Base-by-base conservation (phyloP, 1,284 basidiomycete genomes). In the Dichomitus squalens region DNA sequence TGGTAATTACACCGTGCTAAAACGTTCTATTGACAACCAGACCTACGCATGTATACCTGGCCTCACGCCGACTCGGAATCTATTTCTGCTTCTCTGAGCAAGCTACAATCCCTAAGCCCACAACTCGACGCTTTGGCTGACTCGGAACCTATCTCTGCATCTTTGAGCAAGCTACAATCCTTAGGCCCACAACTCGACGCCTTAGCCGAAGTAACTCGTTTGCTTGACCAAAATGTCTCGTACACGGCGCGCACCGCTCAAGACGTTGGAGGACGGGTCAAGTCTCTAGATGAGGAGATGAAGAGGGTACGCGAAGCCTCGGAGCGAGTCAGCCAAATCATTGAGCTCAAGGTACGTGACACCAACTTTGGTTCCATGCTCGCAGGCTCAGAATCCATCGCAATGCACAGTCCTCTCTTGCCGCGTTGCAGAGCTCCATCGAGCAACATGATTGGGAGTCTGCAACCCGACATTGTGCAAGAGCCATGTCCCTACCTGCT, bases 401-500 rank as follows among this genome's bases (percentile, higher is more conserved):
- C 50, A 55, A 48, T 53, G 14, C 38, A 95, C 47, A 66, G 93
- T 87, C 88, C 9, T 94, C 95, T 0, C 77, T 99, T 23, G 76
- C 83, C 29, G 86, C 87, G 16, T 79, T 98, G 7, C 87, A 90
- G 58, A 72, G 79, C 0, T 84, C 93, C 5, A 95, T 98, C 36
- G 90, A 93, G 36, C 81, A 79, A 55, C 84, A 89, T 63, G 97
- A 99, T 70, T 99, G 96, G 96, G 96, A 98, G 71, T 86, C 92
- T 14, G 96, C 96, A 1, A 90, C 94, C 0, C 81, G 93, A 61
- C 90, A 95, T 68, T 97, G 96, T 73, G 87, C 92, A 18, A 79
- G 93, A 31, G 96, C 95, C 1, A 95, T 96, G 88, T 80, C 87
- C 0, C 78, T 98, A 25, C 89, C 95, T 3, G 69, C 77, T 4